Percentiles rank a stretch among this genome's conserved stretches.
Evolutionary conservation across 106 monocot genomes (phyloP).

Genomic region (Dioscorea alata): DNA sequence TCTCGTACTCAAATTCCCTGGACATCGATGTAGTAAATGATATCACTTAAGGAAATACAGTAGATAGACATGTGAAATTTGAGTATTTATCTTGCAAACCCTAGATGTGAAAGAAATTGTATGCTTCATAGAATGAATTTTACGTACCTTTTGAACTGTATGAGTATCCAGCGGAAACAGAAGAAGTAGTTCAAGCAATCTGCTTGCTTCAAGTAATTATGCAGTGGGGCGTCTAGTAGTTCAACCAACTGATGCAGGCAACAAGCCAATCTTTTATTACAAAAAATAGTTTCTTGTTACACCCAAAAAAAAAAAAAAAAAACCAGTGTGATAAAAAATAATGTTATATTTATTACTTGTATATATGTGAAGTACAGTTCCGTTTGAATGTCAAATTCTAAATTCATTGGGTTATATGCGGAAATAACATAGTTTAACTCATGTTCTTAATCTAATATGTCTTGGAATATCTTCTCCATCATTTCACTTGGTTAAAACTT

Average conservation of each 20-base stretch:
- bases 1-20: constrained; percentile 82
- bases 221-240: constrained; percentile 72
- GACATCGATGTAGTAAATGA: neutral
- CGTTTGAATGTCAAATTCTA: no score
- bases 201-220: constrained; percentile 78
- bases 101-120: neutral
- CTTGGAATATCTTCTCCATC: no score
- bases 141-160: constrained; percentile 89
- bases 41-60: neutral
- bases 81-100: neutral
- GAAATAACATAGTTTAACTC: no score
- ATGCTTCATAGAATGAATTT: neutral
- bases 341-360: no score
- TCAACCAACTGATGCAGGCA: constrained; percentile 69
- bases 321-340: no score
- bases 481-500: no score
- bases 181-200: constrained; percentile 99
- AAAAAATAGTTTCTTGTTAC: no score
- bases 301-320: no score
- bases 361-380: no score
- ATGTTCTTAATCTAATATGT: no score
- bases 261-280: neutral
- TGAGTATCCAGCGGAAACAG: constrained; percentile 98
- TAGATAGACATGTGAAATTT: neutral
- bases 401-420: no score